Percentiles rank a stretch among this genome's conserved stretches.
These are phyloP conservation scores for Ogataea sp. DNA, from an alignment of 805 yeast genomes.

Conservation along the genomic window DNA sequence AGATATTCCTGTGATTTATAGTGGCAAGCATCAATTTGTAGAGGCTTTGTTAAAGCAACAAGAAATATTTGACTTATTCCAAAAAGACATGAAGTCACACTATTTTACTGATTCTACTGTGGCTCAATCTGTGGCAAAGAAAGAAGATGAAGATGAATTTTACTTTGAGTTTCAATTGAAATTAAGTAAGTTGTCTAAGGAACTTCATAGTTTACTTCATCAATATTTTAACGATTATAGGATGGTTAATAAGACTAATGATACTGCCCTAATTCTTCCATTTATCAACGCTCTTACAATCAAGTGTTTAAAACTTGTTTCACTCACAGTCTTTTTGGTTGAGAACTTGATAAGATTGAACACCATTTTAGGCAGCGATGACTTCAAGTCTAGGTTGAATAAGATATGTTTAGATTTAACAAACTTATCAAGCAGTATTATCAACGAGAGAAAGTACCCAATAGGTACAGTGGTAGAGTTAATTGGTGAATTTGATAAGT, in stretches of 20 bases:
- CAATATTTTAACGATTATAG: conserved; percentile 21
- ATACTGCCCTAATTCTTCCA: conserved; percentile 13
- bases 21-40: conserved; percentile 8
- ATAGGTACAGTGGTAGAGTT: background rate
- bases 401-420: conserved; percentile 4
- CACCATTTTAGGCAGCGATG: conserved; percentile 7
- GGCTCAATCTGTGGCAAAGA: background rate
- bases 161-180: conserved; percentile 23
- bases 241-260: background rate
- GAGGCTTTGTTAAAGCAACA: background rate
- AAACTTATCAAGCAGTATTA: background rate
- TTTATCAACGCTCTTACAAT: conserved; percentile 16
- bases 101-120: conserved; percentile 5
- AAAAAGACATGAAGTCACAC: conserved; percentile 3
- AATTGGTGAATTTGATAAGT: background rate
- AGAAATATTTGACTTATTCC: background rate
- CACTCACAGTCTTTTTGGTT: conserved; percentile 9
- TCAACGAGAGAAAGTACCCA: background rate
- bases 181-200: conserved; percentile 19
- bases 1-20: conserved; percentile 10
- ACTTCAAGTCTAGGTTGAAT: conserved; percentile 15
- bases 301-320: conserved; percentile 19
- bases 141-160: conserved; percentile 12
- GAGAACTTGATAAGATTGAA: conserved; percentile 18
- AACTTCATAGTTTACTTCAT: conserved; percentile 19